Percentiles rank a stretch among this genome's conserved stretches.
Conservation (phyloP, 2,329 filamentous ascomycete species). For the Fusarium paranaense region DNA sequence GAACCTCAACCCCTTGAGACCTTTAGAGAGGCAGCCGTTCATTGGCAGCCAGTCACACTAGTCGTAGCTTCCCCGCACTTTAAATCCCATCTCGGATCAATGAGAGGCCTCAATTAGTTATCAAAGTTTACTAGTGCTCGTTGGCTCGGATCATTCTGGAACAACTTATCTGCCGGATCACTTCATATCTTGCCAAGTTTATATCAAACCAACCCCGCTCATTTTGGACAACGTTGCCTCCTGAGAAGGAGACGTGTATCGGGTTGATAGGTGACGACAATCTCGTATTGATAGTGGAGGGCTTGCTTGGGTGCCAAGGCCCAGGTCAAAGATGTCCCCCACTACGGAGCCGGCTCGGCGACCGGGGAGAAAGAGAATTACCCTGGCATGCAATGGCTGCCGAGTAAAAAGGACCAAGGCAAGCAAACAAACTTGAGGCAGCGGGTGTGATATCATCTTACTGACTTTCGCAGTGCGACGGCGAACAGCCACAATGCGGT, state of each 20-base stretch:
- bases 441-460: background rate
- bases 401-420: slow-evolving; percentile 18
- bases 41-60: background rate
- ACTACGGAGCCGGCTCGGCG: background rate
- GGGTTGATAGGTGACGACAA: background rate
- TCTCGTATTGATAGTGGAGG: background rate
- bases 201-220: background rate
- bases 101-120: background rate
- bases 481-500: slow-evolving; percentile 13
- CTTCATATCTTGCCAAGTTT: background rate
- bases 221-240: background rate
- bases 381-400: slow-evolving; percentile 23
- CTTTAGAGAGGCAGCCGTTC: background rate
- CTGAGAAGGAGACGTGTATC: background rate
- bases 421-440: background rate
- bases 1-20: background rate
- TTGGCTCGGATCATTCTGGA: background rate
- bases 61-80: background rate
- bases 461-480: slow-evolving; percentile 11
- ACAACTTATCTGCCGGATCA: background rate
- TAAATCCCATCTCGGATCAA: background rate
- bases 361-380: slow-evolving; percentile 8
- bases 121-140: background rate
- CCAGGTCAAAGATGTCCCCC: background rate
- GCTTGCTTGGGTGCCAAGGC: background rate